These are phyloP conservation scores for Ophiostoma sp. DNA, from an alignment of 2,329 filamentous ascomycete genomes.

Conservation along the genomic window DNA sequence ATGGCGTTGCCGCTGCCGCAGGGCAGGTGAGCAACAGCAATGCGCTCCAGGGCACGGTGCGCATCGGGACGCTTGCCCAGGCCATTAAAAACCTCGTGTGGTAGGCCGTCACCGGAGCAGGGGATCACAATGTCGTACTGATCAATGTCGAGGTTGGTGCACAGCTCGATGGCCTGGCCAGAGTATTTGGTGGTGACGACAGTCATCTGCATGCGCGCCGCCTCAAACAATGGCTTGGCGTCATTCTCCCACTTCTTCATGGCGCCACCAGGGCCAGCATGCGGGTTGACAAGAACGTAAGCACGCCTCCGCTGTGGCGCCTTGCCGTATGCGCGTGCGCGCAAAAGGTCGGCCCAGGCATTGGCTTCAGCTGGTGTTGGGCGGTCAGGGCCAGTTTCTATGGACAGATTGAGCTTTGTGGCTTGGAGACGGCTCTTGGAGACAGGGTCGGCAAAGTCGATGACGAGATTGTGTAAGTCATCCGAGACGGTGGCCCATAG, in stretches of 20 bases:
- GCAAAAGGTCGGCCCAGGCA: slow-evolving; percentile 58
- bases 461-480: slow-evolving; percentile 54
- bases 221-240: slow-evolving; percentile 75
- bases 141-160: slow-evolving; percentile 68
- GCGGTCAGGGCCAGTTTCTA: slow-evolving; percentile 27
- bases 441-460: slow-evolving; percentile 64
- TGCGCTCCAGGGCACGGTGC: slow-evolving; percentile 62
- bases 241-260: slow-evolving; percentile 66
- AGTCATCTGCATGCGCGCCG: slow-evolving; percentile 71
- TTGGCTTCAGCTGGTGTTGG: slow-evolving; percentile 43
- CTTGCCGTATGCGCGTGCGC: slow-evolving; percentile 68
- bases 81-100: slow-evolving; percentile 93
- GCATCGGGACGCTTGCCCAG: slow-evolving; percentile 73
- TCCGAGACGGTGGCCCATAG: slow-evolving; percentile 65
- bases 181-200: slow-evolving; percentile 64
- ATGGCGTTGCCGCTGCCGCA: slow-evolving; percentile 94
- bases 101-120: slow-evolving; percentile 86
- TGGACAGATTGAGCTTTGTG: slow-evolving; percentile 38
- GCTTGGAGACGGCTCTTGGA: slow-evolving; percentile 57
- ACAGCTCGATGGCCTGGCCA: slow-evolving; percentile 75
- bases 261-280: slow-evolving; percentile 76
- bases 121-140: slow-evolving; percentile 80
- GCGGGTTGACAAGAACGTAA: slow-evolving; percentile 86
- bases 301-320: slow-evolving; percentile 64
- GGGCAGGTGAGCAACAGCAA: slow-evolving; percentile 82